Percentiles rank a stretch among this genome's conserved stretches.
Evolutionary conservation across 169 alveolate species (phyloP).

Genomic region (Plasmodium blacklocki): DNA sequence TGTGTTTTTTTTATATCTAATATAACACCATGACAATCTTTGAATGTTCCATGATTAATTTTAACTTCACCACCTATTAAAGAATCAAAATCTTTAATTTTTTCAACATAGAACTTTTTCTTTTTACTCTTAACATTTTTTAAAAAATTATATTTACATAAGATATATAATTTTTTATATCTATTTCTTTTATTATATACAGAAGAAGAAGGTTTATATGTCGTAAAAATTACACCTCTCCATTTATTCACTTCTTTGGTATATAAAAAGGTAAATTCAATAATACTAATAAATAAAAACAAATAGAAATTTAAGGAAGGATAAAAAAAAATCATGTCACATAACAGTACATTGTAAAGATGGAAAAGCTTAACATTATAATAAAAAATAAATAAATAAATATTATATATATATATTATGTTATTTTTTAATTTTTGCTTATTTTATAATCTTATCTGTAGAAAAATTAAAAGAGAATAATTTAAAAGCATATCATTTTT

Average conservation of each 20-base stretch:
- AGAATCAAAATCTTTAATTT: conserved; percentile 11
- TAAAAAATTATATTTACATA: conserved; percentile 9
- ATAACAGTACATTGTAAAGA: no score
- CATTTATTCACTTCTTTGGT: conserved; percentile 4
- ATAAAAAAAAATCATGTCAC: conserved; percentile 5
- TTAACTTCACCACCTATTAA: conserved; percentile 50
- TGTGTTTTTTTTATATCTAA: conserved; percentile 43
- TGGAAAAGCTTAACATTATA: no score
- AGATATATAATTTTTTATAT: conserved; percentile 12
- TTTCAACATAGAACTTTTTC: background rate
- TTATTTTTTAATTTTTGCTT: no score
- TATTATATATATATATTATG: no score
- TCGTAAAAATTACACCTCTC: background rate
- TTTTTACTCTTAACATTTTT: background rate
- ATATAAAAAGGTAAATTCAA: background rate
- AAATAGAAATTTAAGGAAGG: conserved; percentile 3
- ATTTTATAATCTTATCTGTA: no score
- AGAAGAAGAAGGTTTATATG: no score
- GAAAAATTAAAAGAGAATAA: no score
- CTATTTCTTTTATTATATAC: conserved; percentile 1
- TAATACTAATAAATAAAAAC: conserved; percentile 1
- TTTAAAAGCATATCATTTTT: no score
- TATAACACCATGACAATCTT: conserved; percentile 59
- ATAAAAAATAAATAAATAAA: no score
- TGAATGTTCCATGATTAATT: conserved; percentile 29